Conservation (phyloP, 257 asterid species). For the Nicotiana noctiflora region DNA sequence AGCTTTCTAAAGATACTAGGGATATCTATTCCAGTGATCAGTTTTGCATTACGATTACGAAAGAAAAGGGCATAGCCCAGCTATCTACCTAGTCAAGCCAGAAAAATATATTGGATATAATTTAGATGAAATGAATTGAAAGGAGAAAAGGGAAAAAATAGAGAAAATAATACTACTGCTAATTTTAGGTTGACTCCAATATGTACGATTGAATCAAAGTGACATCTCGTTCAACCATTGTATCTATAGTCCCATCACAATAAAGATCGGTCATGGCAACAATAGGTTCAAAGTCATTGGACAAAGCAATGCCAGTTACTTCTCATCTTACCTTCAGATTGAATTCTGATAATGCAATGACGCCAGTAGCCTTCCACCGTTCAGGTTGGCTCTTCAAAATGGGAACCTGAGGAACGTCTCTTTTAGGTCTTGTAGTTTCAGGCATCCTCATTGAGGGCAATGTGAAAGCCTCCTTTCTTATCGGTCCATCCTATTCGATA, state of each 20-base stretch:
- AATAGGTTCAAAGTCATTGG: background rate
- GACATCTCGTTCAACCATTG: background rate
- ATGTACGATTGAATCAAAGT: background rate
- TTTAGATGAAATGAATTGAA: background rate
- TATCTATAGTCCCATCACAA: background rate
- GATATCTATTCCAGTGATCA: background rate
- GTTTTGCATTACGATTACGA: too few relatives aligned
- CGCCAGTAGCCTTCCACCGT: constrained; percentile 76
- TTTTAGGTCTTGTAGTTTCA: constrained; percentile 23
- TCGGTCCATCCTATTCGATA: constrained; percentile 53
- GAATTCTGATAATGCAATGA: constrained; percentile 48
- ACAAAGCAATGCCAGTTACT: background rate
- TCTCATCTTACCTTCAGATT: constrained; percentile 48
- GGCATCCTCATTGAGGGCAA: constrained; percentile 20
- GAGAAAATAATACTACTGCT: background rate
- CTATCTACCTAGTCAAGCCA: background rate
- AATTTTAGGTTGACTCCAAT: background rate
- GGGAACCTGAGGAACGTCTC: constrained; percentile 20
- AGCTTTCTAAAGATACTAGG: background rate
- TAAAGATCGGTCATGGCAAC: background rate
- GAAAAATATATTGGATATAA: background rate
- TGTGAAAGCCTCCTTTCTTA: constrained; percentile 39
- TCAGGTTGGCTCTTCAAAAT: constrained; percentile 38
- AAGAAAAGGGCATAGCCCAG: background rate
- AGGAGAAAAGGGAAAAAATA: background rate